Evolutionary conservation across 306 rosid species (phyloP).

Genomic region (Hippophae gyantsensis): DNA sequence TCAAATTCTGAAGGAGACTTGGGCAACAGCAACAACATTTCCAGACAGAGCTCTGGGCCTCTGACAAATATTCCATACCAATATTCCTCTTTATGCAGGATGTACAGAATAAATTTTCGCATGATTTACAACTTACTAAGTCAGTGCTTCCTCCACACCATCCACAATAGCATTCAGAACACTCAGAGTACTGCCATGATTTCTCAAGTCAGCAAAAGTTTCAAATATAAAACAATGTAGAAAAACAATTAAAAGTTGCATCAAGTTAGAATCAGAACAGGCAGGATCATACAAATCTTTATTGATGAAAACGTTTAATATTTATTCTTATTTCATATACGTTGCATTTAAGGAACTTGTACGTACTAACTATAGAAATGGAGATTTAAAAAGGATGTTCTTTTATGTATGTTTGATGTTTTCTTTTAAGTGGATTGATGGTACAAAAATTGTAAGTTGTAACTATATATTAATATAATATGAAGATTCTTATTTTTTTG

Average conservation of each 20-base stretch:
- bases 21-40: constrained; percentile 71
- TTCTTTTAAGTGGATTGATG: too few species aligned
- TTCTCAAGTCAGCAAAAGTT: constrained; percentile 19
- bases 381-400: too few species aligned
- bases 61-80: constrained; percentile 46
- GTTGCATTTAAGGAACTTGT: too few species aligned
- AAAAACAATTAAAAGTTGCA: background rate
- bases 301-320: too few species aligned
- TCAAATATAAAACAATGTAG: constrained; percentile 6
- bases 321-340: too few species aligned
- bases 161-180: constrained; percentile 51
- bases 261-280: background rate
- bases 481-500: too few species aligned
- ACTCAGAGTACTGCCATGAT: constrained; percentile 54
- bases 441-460: too few species aligned
- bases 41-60: constrained; percentile 48
- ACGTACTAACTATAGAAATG: too few species aligned
- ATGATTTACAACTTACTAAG: constrained; percentile 53
- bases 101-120: constrained; percentile 53
- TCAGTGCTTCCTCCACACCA: constrained; percentile 66
- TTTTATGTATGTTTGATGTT: too few species aligned
- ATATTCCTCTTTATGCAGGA: constrained; percentile 60
- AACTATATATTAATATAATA: too few species aligned
- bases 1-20: constrained; percentile 41
- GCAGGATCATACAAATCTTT: too few species aligned